phyloP scores from a whole-genome alignment of 202 grass and related monocot genomes.

The Cymbopogon flexuosus region DNA sequence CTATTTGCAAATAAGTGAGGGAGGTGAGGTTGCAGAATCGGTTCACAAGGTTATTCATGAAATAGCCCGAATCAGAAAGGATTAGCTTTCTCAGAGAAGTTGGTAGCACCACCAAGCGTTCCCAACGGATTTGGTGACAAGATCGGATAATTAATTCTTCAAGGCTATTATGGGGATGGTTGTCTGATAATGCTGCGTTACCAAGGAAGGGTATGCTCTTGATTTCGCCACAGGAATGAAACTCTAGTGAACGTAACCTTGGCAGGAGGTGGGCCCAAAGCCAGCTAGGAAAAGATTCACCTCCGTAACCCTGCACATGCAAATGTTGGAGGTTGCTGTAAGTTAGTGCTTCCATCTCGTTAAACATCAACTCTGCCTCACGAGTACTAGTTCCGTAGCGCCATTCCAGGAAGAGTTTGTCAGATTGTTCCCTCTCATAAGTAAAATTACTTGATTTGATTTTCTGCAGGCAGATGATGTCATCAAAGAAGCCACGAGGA shows the following conservation, averaged over 20 bases:
- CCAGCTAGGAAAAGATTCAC: background rate
- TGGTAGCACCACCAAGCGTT: too few relatives aligned
- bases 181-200: background rate
- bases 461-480: too few relatives aligned
- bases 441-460: too few relatives aligned
- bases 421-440: too few relatives aligned
- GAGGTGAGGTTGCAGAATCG: background rate
- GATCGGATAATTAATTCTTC: too few relatives aligned
- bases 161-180: background rate
- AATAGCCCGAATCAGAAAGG: background rate
- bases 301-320: background rate
- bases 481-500: too few relatives aligned
- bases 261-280: background rate
- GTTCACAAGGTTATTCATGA: background rate
- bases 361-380: too few relatives aligned
- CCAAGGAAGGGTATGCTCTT: background rate
- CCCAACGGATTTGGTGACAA: too few relatives aligned
- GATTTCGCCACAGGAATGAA: background rate
- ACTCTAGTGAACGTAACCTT: background rate
- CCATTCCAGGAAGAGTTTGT: background rate
- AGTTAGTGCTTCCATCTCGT: background rate
- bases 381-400: too few relatives aligned
- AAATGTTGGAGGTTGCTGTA: background rate
- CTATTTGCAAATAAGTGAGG: background rate
- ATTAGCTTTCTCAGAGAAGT: too few relatives aligned